Conservation (phyloP, 2,329 filamentous ascomycete genomes). For the Arthrobotrys megalospora region DNA sequence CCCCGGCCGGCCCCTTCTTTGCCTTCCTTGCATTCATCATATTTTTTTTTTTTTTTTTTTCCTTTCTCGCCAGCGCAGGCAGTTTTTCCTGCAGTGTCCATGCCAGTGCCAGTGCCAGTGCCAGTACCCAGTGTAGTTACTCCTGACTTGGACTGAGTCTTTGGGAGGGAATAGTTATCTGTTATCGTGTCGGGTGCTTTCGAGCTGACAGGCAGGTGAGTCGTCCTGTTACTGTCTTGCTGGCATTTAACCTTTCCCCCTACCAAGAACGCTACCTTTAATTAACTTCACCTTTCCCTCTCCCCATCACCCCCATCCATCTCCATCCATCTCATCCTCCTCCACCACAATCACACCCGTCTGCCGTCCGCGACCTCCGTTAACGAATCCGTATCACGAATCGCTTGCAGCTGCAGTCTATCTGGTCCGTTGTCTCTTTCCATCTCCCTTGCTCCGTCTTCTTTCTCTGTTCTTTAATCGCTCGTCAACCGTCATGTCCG, state of each 20-base stretch:
- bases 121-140: no score
- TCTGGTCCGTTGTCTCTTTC: constrained; percentile 24
- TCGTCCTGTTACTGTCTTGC: constrained; percentile 25
- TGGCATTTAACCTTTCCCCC: constrained; percentile 40
- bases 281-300: constrained; percentile 37
- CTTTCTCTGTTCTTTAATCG: constrained; percentile 28
- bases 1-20: not conserved
- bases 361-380: not conserved
- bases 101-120: not conserved
- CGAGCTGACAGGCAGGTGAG: constrained; percentile 52
- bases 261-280: constrained; percentile 24
- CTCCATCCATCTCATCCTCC: constrained; percentile 9
- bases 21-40: not conserved
- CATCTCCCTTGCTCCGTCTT: not conserved
- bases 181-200: constrained; percentile 51
- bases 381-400: constrained; percentile 24
- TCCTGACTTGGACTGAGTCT: constrained; percentile 12
- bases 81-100: not conserved
- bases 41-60: constrained; percentile 18
- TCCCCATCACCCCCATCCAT: constrained; percentile 8
- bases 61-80: not conserved
- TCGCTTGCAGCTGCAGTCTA: constrained; percentile 19
- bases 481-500: constrained; percentile 23
- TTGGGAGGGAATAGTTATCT: not conserved
- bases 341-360: constrained; percentile 11